Evolutionary conservation across 352 stramenopile species (phyloP), one percentile per base, ranked within the genome.

Genomic region (Pythium sp.): DNA sequence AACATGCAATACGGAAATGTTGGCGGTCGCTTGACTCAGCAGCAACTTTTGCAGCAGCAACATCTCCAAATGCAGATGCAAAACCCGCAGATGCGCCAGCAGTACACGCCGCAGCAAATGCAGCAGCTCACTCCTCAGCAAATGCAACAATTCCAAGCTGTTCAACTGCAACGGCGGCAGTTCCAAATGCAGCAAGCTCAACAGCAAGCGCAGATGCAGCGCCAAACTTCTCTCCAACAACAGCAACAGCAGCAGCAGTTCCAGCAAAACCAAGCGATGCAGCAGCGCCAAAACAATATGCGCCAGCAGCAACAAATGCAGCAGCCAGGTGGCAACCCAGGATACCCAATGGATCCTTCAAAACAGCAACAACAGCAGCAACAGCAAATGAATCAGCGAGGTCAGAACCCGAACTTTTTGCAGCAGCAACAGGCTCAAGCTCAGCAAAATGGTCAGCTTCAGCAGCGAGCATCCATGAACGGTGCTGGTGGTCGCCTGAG

Each of bases 61-160:
- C 85, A 90, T 64, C 63, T 89, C 70, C 86, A 93, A 55, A 90
- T 91, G 64, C 64, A 75, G 89, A 69, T 81, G 90, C 69, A 83
- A 92, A 93, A 94, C 63, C 83, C 84, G 9, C 84, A 93, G 62
- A 89, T 92, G 76, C 81, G 83, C 1, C 86, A 93, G 68, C 86
- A 93, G 68, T 84, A 93, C 24, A 91, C 85, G 5, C 85, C 82
- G 9, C 84, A 95, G 71, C 86, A 95, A 53, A 69, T 93, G 69
- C 85, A 93, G 71, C 87, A 93, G 68, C 89, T 88, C 38, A 76
- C 77, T 22, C 70, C 64, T 22, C 69, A 70, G 34, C 72, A 78
- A 32, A 65, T 67, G 58, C 60, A 75, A 34, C 73, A 79, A 26
- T 68, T 69, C 41, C 67, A 76, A 56, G 66, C 55, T 5, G 71